These are phyloP conservation scores for Aschersonia sp. DNA, from an alignment of 2,329 filamentous ascomycete genomes.

Conservation along the genomic window DNA sequence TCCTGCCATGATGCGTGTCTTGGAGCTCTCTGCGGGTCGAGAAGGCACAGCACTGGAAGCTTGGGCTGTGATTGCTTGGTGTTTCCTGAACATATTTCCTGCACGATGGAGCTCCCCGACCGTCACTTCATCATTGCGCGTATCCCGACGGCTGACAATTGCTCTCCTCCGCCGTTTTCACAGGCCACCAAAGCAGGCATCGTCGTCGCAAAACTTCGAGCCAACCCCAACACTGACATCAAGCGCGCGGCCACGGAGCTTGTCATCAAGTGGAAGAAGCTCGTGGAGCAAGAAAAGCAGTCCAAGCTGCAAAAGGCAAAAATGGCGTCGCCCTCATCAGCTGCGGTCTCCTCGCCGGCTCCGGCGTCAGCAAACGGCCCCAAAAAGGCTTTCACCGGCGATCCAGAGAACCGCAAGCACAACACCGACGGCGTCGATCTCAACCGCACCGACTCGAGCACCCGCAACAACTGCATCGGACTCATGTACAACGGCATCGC, in stretches of 20 bases:
- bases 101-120: no score
- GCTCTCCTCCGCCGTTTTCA: background rate
- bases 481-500: conserved; percentile 86
- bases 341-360: conserved; percentile 33
- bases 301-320: conserved; percentile 28
- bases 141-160: background rate
- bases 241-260: conserved; percentile 65
- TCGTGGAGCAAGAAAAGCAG: conserved; percentile 52
- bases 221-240: conserved; percentile 72
- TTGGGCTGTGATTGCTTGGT: no score
- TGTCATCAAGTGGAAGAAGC: conserved; percentile 75
- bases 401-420: conserved; percentile 68
- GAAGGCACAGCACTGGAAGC: no score
- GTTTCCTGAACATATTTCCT: no score
- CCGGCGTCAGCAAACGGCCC: conserved; percentile 24
- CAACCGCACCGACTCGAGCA: conserved; percentile 57
- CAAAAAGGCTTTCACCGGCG: conserved; percentile 41
- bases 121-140: no score
- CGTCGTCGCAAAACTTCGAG: conserved; percentile 65
- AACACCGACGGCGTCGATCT: conserved; percentile 69
- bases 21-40: no score
- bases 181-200: conserved; percentile 82
- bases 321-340: conserved; percentile 24
- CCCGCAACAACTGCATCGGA: conserved; percentile 75
- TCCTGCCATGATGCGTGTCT: no score